Base-by-base conservation (phyloP, 345 rosid genomes). In the Brassica rapa region DNA sequence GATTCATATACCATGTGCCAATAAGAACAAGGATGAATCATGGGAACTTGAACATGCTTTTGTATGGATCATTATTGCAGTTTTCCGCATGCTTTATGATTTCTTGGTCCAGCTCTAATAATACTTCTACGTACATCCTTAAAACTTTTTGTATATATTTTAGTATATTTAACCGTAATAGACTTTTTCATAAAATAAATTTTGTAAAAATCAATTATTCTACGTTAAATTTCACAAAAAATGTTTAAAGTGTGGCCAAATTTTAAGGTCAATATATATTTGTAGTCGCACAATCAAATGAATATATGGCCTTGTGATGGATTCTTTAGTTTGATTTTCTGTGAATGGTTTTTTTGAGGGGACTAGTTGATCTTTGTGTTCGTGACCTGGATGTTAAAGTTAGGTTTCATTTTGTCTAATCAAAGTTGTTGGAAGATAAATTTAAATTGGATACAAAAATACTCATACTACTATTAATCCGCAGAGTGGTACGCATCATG, bases 401-500 rank as follows among this genome's bases (percentile, higher is more conserved):
- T 37, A 6, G 30, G 69, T 62, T 70, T 70, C 21, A 30, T 62
- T 51, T 55, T 71, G 19, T 71, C 33, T 56, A 19, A 19, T 15
- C 64, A 62, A 77, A 70, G 71, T 61, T 61, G 12, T 70, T n/a
- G 63, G 41, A 51, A 51, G 56, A 51, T n/a, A 51, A n/a, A 51
- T n/a, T 51, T 51, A 12, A n/a, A 51, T n/a, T n/a, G 19, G 56
- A 51, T 7, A 51, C 21, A 51, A 51, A 51, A 51, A 12, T 51
- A 51, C 8, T 14, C 56, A n/a, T 51, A 51, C 56, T 51, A 43
- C 21, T 51, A 4, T 82, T 95, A 83, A 89, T 95, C 73, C 97
- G 99, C 35, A 86, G 87, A 81, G 99, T 95, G 97, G 99, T 94
- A 86, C 9, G 93, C 74, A 55, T 37, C 70, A 10, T 70, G 2